These are phyloP conservation scores for Friedmanniomyces simplex DNA, from an alignment of 495 filamentous ascomycete species.

Conservation along the genomic window DNA sequence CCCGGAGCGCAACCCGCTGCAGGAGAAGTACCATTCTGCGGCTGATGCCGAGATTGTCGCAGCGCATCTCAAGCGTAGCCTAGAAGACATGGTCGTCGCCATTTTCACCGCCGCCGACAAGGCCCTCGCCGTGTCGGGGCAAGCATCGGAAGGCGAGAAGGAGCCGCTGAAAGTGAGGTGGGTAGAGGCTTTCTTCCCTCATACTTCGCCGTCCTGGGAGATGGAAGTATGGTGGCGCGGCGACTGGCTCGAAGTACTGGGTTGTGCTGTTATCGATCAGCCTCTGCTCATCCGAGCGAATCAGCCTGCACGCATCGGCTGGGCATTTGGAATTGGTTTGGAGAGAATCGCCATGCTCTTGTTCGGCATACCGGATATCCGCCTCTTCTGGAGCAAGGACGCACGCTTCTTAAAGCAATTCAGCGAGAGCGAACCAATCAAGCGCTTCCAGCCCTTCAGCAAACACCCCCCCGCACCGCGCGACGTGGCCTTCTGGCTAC, in stretches of 20 bases:
- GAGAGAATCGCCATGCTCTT: conserved; percentile 95
- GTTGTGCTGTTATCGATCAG: conserved; percentile 85
- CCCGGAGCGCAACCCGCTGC: conserved; percentile 71
- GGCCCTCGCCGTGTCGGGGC: conserved; percentile 44
- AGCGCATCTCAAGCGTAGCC: conserved; percentile 76
- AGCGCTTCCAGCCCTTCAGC: conserved; percentile 72
- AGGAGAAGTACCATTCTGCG: conserved; percentile 53
- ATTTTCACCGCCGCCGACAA: conserved; percentile 71
- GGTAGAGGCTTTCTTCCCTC: conserved; percentile 96
- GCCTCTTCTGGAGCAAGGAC: conserved; percentile 93
- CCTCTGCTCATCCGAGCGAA: conserved; percentile 65
- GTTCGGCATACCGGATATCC: conserved; percentile 89
- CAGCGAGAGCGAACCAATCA: conserved; percentile 37
- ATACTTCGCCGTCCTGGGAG: conserved; percentile 91
- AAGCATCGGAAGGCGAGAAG: conserved; percentile 42
- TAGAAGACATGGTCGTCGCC: conserved; percentile 80
- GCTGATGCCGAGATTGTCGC: conserved; percentile 76
- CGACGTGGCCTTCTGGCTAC: conserved; percentile 91
- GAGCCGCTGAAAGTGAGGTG: conserved; percentile 78
- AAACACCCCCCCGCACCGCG: conserved; percentile 79
- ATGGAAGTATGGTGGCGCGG: conserved; percentile 91
- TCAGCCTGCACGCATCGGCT: conserved; percentile 66
- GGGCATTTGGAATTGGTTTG: conserved; percentile 91
- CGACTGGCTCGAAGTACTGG: conserved; percentile 89
- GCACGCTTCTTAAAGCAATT: conserved; percentile 77